Base-by-base conservation (phyloP, 129 eudicot species). In the Chrysanthemum lavandulifolium region DNA sequence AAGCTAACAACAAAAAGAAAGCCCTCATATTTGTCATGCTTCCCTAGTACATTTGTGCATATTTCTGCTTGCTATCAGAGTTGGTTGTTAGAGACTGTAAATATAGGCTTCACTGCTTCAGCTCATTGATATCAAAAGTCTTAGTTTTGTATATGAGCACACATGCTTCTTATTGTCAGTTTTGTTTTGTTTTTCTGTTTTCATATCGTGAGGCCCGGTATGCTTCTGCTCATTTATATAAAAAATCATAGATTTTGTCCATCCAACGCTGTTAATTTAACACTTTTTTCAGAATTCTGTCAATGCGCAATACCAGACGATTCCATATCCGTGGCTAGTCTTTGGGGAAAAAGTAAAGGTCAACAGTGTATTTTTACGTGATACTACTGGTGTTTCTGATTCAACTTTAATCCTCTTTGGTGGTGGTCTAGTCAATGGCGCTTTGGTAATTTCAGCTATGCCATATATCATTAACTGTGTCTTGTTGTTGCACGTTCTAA, bases 381-480 rank as follows among this genome's bases (percentile, higher is more conserved):
- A 95, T 85, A 90, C 99, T 4, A 95, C 99, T 68, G 99, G 97
- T 10, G 97, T 95, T 52, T 88, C 99, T 74, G 99, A 95, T 86
- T 95, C 99, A 14, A 82, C 82, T 69, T 74, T 95, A 77, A 86
- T 95, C 78, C 97, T 95, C 54, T 95, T 95, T 57, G 99, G 99
- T 83, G 94, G 99, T 78, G 82, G 79, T 65, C 82, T 95, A 36
- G 79, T 69, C 76, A 68, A 77, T 65, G 97, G 97, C 40, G 85
- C 73, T 69, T 74, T 54, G 97, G 99, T 94, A 88, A 83, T 65
- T 81, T 77, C 15, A 71, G 73, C 47, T 16, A 21, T 69, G 6
- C 53, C 48, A 12, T 33, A 65, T 61, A 48, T 47, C 25, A 47
- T 60, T 31, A 13, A 12, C 6, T 43, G 8, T 18, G 1, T 64